Conservation (phyloP, 192 early-diverging fungal genomes). For the Coemansia sp. region DNA sequence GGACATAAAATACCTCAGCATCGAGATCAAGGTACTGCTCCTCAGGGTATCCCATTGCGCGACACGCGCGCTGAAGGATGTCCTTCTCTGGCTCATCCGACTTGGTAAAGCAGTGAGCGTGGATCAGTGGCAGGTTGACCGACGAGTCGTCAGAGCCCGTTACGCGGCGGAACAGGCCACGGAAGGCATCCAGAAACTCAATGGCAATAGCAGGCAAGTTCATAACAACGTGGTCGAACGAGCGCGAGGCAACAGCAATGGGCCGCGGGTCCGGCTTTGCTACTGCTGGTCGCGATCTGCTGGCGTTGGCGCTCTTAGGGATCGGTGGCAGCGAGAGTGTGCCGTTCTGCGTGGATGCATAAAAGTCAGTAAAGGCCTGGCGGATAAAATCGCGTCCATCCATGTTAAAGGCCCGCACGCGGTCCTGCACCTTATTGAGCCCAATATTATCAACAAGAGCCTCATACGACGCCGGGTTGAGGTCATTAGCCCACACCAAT, state of each 20-base stretch:
- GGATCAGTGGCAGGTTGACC: slow-evolving; percentile 79
- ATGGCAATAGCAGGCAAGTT: slow-evolving; percentile 96
- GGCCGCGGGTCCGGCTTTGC: slow-evolving; percentile 7
- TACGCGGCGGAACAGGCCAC: slow-evolving; percentile 66
- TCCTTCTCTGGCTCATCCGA: slow-evolving; percentile 69
- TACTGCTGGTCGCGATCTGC: slow-evolving; percentile 14
- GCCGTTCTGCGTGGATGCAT: slow-evolving; percentile 22
- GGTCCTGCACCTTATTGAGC: slow-evolving; percentile 81
- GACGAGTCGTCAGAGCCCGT: slow-evolving; percentile 34
- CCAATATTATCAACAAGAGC: slow-evolving; percentile 81
- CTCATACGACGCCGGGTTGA: slow-evolving; percentile 89
- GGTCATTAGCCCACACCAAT: slow-evolving; percentile 94
- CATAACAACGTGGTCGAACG: slow-evolving; percentile 97
- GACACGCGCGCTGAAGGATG: slow-evolving; percentile 50
- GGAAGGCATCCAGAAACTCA: slow-evolving; percentile 95
- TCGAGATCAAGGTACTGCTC: slow-evolving; percentile 38
- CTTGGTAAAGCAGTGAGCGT: slow-evolving; percentile 95
- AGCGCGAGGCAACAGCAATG: slow-evolving; percentile 38
- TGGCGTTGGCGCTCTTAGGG: slow-evolving; percentile 12
- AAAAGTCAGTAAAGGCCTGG: slow-evolving; percentile 69
- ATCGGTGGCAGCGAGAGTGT: slow-evolving; percentile 19
- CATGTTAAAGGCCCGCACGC: slow-evolving; percentile 78
- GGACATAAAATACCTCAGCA: slow-evolving; percentile 75
- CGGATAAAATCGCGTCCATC: slow-evolving; percentile 92
- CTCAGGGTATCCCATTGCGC: slow-evolving; percentile 58